Conservation (phyloP, 192 early-diverging fungal species). For the Coemansia sp. region DNA sequence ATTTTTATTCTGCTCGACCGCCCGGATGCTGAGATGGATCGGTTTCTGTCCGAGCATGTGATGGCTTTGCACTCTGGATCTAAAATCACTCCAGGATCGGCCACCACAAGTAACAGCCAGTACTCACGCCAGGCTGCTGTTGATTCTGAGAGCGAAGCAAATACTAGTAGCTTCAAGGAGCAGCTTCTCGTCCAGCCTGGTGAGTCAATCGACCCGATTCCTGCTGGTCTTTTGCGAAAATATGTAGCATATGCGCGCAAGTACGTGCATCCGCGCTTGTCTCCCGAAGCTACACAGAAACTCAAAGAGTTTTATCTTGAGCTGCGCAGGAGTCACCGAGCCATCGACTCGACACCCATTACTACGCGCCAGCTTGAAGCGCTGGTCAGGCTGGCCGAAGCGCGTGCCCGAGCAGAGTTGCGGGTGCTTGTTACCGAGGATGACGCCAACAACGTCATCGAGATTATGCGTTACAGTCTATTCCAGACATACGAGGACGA, state of each 20-base stretch:
- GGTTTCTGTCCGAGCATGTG: conserved; percentile 75
- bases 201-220: conserved; percentile 61
- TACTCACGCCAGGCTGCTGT: neutral
- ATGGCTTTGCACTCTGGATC: conserved; percentile 65
- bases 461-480: conserved; percentile 71
- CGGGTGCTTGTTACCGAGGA: conserved; percentile 65
- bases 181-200: conserved; percentile 54
- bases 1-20: conserved; percentile 79
- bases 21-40: conserved; percentile 77
- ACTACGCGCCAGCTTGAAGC: conserved; percentile 84
- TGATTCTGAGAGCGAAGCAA: neutral
- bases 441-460: conserved; percentile 75
- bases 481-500: conserved; percentile 62
- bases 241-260: conserved; percentile 86
- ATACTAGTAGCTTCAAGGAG: conserved; percentile 10
- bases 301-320: conserved; percentile 74
- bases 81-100: neutral
- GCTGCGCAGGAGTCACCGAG: conserved; percentile 61
- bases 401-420: conserved; percentile 72
- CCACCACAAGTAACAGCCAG: neutral
- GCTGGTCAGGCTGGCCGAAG: conserved; percentile 72
- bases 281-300: conserved; percentile 55
- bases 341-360: conserved; percentile 68
- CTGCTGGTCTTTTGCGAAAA: conserved; percentile 66
- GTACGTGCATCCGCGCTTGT: conserved; percentile 68